phyloP scores from a whole-genome alignment of 345 rosid species.

The Luvunga scandens region DNA sequence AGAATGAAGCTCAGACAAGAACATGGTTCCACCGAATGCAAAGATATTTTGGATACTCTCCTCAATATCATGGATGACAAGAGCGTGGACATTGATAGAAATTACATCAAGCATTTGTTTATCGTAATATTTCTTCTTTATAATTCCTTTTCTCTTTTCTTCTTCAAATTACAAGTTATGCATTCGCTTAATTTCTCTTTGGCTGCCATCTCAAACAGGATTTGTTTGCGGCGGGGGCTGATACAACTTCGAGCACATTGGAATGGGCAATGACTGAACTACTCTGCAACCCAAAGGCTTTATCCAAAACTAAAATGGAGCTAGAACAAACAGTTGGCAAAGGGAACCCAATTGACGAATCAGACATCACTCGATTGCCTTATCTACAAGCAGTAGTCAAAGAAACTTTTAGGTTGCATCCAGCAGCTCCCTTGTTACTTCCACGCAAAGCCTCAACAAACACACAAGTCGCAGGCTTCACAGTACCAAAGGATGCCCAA shows the following conservation, averaged over 20 bases:
- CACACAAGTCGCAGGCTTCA: conserved; percentile 29
- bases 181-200: too few species aligned
- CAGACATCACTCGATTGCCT: conserved; percentile 25
- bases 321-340: conserved; percentile 28
- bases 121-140: conserved; percentile 23
- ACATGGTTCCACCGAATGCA: neutral
- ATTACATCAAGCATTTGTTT: conserved; percentile 28
- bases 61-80: conserved; percentile 29
- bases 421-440: conserved; percentile 33
- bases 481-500: conserved; percentile 38
- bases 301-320: conserved; percentile 33
- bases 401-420: conserved; percentile 55
- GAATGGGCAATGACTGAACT: conserved; percentile 63
- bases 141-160: too few species aligned
- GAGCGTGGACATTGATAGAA: conserved; percentile 21
- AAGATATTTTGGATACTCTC: conserved; percentile 40
- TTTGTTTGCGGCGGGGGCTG: conserved; percentile 43
- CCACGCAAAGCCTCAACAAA: conserved; percentile 38
- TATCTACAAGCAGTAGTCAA: conserved; percentile 46
- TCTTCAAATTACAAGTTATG: too few species aligned
- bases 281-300: conserved; percentile 34
- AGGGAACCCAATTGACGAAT: conserved; percentile 33
- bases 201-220: too few species aligned
- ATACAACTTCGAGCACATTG: conserved; percentile 44
- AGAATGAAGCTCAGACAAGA: conserved; percentile 22